phyloP scores from a whole-genome alignment of 164 flowering plant genomes.

The Buxus sempervirens region DNA sequence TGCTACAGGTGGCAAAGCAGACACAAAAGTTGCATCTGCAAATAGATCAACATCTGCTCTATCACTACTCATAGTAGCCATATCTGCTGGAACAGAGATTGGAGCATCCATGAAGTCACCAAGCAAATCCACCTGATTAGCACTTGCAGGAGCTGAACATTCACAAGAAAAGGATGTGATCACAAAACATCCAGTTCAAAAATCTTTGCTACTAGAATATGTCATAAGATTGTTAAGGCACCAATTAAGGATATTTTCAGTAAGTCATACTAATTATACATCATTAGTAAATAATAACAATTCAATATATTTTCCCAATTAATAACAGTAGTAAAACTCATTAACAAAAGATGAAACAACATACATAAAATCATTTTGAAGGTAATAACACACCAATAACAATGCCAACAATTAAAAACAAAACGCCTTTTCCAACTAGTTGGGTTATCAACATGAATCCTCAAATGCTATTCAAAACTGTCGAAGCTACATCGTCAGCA shows the following conservation, averaged over 20 bases:
- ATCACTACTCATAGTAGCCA: slow-evolving; percentile 22
- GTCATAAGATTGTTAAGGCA: background rate
- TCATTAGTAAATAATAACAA: background rate
- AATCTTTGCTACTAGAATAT: background rate
- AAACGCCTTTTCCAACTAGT: too few species aligned
- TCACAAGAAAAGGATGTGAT: slow-evolving; percentile 3
- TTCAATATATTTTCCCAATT: too few species aligned
- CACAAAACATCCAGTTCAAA: background rate
- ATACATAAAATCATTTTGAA: too few species aligned
- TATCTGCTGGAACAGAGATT: slow-evolving; percentile 38
- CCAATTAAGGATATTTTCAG: too few species aligned
- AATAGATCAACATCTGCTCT: slow-evolving; percentile 76
- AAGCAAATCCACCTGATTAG: slow-evolving; percentile 69
- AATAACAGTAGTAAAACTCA: too few species aligned
- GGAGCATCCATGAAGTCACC: slow-evolving; percentile 84
- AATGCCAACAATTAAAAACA: too few species aligned
- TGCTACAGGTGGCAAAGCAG: slow-evolving; percentile 51
- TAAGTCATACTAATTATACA: background rate
- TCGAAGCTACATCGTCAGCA: too few species aligned
- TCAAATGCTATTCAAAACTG: too few species aligned
- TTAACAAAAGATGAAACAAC: too few species aligned
- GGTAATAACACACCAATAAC: too few species aligned
- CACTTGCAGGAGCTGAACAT: slow-evolving; percentile 57
- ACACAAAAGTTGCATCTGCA: slow-evolving; percentile 90
- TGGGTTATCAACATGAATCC: too few species aligned